phyloP scores from a whole-genome alignment of 1,284 basidiomycete species.

The Taiwanofungus camphoratus region DNA sequence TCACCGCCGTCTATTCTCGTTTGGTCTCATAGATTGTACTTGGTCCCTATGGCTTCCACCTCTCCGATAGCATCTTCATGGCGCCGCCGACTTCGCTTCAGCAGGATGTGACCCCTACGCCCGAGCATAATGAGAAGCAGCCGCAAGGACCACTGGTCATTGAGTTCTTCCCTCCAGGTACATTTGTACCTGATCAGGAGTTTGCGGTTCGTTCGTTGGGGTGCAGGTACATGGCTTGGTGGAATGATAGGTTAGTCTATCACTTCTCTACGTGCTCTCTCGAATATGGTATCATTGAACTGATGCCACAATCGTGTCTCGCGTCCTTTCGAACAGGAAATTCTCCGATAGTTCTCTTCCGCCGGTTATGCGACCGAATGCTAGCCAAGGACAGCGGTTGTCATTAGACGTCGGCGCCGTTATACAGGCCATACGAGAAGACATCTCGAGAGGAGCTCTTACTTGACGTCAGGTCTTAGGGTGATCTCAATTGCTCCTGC shows the following conservation, averaged over 20 bases:
- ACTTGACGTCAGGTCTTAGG: conserved; percentile 3
- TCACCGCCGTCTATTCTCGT: too few relatives aligned
- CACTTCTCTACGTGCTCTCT: neutral
- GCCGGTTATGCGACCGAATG: conserved; percentile 35
- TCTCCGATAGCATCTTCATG: conserved; percentile 73
- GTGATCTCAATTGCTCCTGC: too few relatives aligned
- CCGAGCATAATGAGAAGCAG: neutral
- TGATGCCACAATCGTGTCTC: neutral
- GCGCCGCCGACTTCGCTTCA: conserved; percentile 35
- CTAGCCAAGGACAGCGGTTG: conserved; percentile 36
- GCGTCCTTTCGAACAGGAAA: conserved; percentile 21
- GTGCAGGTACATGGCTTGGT: conserved; percentile 74
- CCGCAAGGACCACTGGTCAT: conserved; percentile 37
- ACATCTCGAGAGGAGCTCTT: conserved; percentile 16
- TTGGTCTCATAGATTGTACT: conserved; percentile 50
- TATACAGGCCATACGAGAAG: conserved; percentile 35
- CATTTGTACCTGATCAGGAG: conserved; percentile 71
- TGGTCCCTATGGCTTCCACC: conserved; percentile 66
- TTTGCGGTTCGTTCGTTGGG: conserved; percentile 57
- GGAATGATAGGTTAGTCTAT: conserved; percentile 44
- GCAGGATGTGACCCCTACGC: conserved; percentile 11
- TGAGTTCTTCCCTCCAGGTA: conserved; percentile 73
- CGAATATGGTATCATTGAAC: neutral
- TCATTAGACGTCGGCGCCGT: conserved; percentile 46
- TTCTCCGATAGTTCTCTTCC: conserved; percentile 29